Evolutionary conservation across 169 alveolate species (phyloP).

Genomic region (Babesia divergens): DNA sequence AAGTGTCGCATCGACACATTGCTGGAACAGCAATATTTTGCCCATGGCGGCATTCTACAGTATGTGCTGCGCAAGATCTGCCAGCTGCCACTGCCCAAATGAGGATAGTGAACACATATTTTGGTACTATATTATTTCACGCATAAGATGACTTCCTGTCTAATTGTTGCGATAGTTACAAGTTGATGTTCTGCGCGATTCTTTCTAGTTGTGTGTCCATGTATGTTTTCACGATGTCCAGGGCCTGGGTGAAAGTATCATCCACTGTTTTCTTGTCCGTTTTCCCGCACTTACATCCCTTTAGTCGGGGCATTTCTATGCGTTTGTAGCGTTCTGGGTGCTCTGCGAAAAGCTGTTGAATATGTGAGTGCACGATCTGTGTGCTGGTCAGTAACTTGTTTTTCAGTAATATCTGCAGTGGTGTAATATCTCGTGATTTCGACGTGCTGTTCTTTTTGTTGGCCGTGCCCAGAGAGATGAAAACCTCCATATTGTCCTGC

Average conservation of each 20-base stretch:
- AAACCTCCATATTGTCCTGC: slow-evolving; percentile 53
- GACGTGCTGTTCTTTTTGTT: background rate
- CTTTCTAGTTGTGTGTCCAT: background rate
- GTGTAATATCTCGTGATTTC: slow-evolving; percentile 7
- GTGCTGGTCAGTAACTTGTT: slow-evolving; percentile 8
- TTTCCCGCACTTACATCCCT: slow-evolving; percentile 55
- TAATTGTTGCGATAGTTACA: background rate
- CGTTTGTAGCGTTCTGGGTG: slow-evolving; percentile 47
- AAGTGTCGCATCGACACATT: slow-evolving; percentile 73
- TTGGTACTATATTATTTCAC: background rate
- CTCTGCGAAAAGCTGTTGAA: slow-evolving; percentile 47
- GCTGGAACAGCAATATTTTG: slow-evolving; percentile 73
- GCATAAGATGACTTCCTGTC: background rate
- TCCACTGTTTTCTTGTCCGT: slow-evolving; percentile 51
- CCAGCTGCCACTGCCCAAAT: background rate
- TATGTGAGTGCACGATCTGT: slow-evolving; percentile 49
- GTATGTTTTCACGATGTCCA: background rate
- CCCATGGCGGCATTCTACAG: slow-evolving; percentile 79
- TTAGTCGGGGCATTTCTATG: slow-evolving; percentile 31
- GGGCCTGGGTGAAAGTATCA: slow-evolving; percentile 27
- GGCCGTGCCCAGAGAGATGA: slow-evolving; percentile 46
- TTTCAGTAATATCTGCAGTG: slow-evolving; percentile 54
- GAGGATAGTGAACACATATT: background rate
- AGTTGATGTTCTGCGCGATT: slow-evolving; percentile 22
- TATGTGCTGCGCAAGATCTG: slow-evolving; percentile 75